Conservation (phyloP, 208 protist genomes). For the Leishmania mexicana region DNA sequence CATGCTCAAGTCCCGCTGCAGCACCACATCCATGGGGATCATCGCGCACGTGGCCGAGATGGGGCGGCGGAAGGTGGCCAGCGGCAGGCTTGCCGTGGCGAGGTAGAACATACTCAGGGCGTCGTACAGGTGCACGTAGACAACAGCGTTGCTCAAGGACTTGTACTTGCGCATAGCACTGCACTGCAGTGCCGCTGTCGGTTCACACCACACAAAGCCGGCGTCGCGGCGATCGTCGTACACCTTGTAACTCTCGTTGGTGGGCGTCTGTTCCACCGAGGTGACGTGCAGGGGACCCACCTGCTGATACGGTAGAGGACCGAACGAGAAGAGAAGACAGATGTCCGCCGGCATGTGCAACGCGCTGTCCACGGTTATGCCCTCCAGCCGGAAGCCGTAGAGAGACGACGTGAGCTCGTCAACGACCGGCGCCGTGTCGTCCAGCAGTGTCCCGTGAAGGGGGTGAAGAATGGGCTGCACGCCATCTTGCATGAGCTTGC, state of each 20-base stretch:
- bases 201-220: constrained; percentile 88
- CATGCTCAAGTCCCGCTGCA: constrained; percentile 80
- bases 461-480: constrained; percentile 84
- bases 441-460: constrained; percentile 49
- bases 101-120: constrained; percentile 92
- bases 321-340: constrained; percentile 88
- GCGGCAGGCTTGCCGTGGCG: constrained; percentile 53
- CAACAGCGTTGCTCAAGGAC: constrained; percentile 29
- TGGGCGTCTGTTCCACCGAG: constrained; percentile 55
- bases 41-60: constrained; percentile 62
- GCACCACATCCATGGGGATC: constrained; percentile 60
- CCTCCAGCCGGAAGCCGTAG: constrained; percentile 87
- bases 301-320: constrained; percentile 78
- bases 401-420: constrained; percentile 47
- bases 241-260: constrained; percentile 62
- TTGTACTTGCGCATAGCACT: constrained; percentile 70
- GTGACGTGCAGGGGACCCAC: constrained; percentile 61
- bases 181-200: constrained; percentile 48
- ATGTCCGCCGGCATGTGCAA: constrained; percentile 64
- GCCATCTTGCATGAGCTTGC: constrained; percentile 57
- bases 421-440: constrained; percentile 48
- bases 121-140: constrained; percentile 89
- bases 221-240: constrained; percentile 45
- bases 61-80: constrained; percentile 76
- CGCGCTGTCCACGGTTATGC: constrained; percentile 74